Conservation (phyloP, 106 monocot species). For the Dioscorea alata region DNA sequence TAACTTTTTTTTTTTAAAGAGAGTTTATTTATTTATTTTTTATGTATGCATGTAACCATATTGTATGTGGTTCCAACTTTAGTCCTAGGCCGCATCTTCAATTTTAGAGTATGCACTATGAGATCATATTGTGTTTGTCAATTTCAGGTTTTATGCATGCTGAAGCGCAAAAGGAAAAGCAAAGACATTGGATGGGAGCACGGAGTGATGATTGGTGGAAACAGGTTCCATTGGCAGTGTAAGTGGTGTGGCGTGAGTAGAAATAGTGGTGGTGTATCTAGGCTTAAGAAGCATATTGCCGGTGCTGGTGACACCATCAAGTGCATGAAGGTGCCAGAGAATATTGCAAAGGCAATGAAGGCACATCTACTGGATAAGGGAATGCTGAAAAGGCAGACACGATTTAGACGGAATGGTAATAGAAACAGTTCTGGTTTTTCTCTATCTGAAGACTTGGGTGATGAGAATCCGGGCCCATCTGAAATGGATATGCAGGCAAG, state of each 20-base stretch:
- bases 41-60: too few species aligned
- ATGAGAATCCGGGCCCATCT: neutral
- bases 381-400: slow-evolving; percentile 1
- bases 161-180: slow-evolving; percentile 6
- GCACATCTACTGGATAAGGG: slow-evolving; percentile 8
- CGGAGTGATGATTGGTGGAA: slow-evolving; percentile 33
- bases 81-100: too few species aligned
- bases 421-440: neutral
- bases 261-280: slow-evolving; percentile 44
- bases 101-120: neutral
- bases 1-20: too few species aligned
- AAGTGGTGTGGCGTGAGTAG: slow-evolving; percentile 39
- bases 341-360: slow-evolving; percentile 20
- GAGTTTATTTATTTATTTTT: too few species aligned
- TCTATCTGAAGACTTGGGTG: neutral
- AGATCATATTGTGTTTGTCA: neutral
- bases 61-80: too few species aligned
- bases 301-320: slow-evolving; percentile 11
- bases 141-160: slow-evolving; percentile 5
- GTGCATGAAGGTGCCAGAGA: slow-evolving; percentile 29
- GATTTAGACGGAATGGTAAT: too few species aligned
- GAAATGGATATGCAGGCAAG: neutral
- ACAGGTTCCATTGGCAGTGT: slow-evolving; percentile 44
- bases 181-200: slow-evolving; percentile 47
- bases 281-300: slow-evolving; percentile 47